A percentile compares a stretch with the other conserved stretches of the same genome.
phyloP scores from a whole-genome alignment of 441 rosid genomes.

The Rhodomyrtus psidioides region DNA sequence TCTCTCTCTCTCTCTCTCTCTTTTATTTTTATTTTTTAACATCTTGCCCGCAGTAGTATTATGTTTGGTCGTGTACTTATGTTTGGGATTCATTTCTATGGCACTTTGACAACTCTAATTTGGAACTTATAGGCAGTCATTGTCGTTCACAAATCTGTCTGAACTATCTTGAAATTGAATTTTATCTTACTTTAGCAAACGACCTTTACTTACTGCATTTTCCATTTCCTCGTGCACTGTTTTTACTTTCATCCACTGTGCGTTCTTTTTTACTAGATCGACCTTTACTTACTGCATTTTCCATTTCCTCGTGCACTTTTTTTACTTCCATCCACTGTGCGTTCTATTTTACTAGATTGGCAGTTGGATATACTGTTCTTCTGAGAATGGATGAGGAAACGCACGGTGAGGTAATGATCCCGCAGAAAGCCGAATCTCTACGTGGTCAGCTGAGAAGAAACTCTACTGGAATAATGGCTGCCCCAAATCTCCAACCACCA shows the following conservation, averaged over 20 bases:
- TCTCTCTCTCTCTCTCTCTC: neutral
- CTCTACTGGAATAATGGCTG: neutral
- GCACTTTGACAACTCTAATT: neutral
- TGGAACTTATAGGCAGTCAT: neutral
- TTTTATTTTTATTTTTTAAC: neutral
- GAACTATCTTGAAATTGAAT: neutral
- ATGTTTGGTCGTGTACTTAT: neutral
- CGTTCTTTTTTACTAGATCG: neutral
- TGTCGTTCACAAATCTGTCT: neutral
- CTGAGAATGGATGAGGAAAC: neutral
- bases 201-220: neutral
- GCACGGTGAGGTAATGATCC: neutral
- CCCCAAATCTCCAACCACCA: neutral
- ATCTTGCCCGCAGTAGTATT: neutral
- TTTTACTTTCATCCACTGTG: neutral
- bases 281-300: neutral
- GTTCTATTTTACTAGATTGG: too few relatives aligned
- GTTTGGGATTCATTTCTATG: neutral
- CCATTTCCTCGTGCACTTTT: neutral
- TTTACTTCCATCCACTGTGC: neutral
- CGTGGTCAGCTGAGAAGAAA: neutral
- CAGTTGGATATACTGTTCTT: neutral
- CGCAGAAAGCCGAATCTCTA: neutral
- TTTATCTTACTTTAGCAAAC: neutral
- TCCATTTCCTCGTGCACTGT: neutral